Percentiles rank a stretch among this genome's conserved stretches.
These are phyloP conservation scores for Trypanosoma scelopori DNA, from an alignment of 208 protist species.

Conservation along the genomic window DNA sequence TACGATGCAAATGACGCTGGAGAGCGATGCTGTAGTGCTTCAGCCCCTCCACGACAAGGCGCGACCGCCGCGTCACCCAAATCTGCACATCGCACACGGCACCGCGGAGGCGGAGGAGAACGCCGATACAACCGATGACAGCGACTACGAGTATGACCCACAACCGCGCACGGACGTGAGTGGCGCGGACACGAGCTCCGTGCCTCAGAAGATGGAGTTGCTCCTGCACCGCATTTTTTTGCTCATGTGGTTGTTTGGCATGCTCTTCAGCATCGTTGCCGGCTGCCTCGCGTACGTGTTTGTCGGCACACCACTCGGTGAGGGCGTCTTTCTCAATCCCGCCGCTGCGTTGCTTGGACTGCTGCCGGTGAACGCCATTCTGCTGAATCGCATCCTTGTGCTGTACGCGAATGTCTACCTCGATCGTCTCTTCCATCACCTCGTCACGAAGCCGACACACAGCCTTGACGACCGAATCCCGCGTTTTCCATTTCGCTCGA, in stretches of 20 bases:
- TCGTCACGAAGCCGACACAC: slow-evolving; percentile 66
- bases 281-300: slow-evolving; percentile 49
- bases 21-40: slow-evolving; percentile 74
- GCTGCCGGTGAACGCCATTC: slow-evolving; percentile 81
- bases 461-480: slow-evolving; percentile 75
- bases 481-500: slow-evolving; percentile 67
- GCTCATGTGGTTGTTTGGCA: slow-evolving; percentile 62
- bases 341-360: slow-evolving; percentile 79
- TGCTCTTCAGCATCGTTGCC: slow-evolving; percentile 44
- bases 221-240: slow-evolving; percentile 78
- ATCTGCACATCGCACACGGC: slow-evolving; percentile 32
- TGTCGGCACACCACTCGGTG: slow-evolving; percentile 41
- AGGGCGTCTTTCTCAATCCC: slow-evolving; percentile 65
- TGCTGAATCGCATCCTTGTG: slow-evolving; percentile 74
- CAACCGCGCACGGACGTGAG: slow-evolving; percentile 46
- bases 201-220: slow-evolving; percentile 85
- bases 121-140: slow-evolving; percentile 68
- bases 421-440: slow-evolving; percentile 77
- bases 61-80: slow-evolving; percentile 71
- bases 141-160: slow-evolving; percentile 72
- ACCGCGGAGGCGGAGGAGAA: slow-evolving; percentile 65
- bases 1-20: slow-evolving; percentile 70
- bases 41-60: slow-evolving; percentile 62
- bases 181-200: slow-evolving; percentile 72
- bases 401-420: slow-evolving; percentile 87